Base-by-base conservation (phyloP, 305 asterid species). In the Plantago coronopus region DNA sequence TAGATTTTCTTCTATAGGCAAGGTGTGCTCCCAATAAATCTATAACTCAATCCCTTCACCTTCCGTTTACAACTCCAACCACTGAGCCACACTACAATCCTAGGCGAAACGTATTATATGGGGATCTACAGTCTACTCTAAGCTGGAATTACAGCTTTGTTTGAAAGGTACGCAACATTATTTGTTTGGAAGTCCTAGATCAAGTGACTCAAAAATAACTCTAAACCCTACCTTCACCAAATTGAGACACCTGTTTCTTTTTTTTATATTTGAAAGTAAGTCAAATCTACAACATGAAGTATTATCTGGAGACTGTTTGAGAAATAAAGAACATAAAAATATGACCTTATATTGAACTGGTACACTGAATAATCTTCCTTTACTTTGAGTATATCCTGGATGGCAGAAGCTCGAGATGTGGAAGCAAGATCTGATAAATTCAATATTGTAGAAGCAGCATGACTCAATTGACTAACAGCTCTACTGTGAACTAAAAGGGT, bases 391-490 rank as follows among this genome's bases (percentile, higher is more conserved):
- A 91, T 54, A 42, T 84, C 95, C 81, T 70, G 69, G 46, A 91
- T 89, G 73, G 79, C 74, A 48, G 79, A 73, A 69, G 77, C 76
- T 62, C 83, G 91, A 40, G 72, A 80, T 42, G 81, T 71, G 59
- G 79, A 72, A 64, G 65, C 74, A 67, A 59, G 74, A 60, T 59
- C 58, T 37, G 88, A 79, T 59, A 91, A 79, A 72, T 69, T 74
- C 70, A 88, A 59, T 79, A 88, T 70, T 69, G 78, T 84, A 65
- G 91, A 83, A 74, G 88, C 93, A 0, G 94, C 75, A 68, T 81
- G 74, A 72, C 85, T 71, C 5, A 72, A 81, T 69, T 76, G 84
- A 64, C 69, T 66, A 47, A 83, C 57, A 71, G 69, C 64, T 66
- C 61, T 81, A 72, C 77, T 73, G 47, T 86, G 89, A 17, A 77